These are phyloP conservation scores for Mitosporidium daphniae DNA, from an alignment of 371 early-diverging fungal species.

Conservation along the genomic window DNA sequence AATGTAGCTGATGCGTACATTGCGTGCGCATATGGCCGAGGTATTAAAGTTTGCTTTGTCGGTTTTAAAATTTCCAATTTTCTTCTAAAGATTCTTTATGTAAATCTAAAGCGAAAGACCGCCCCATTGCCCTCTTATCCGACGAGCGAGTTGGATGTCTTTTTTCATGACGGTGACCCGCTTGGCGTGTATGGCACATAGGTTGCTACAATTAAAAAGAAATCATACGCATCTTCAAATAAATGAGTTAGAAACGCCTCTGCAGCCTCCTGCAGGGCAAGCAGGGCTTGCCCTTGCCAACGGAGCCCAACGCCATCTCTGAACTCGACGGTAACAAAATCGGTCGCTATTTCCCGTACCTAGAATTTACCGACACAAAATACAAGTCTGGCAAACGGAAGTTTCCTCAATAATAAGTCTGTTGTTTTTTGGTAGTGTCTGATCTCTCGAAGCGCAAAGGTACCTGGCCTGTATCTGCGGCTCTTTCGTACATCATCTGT, in stretches of 20 bases:
- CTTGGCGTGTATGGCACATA: conserved; percentile 69
- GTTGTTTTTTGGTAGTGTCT: conserved; percentile 26
- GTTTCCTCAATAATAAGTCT: conserved; percentile 21
- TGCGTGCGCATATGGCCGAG: too few relatives aligned
- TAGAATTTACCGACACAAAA: conserved; percentile 3
- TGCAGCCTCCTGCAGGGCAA: conserved; percentile 51
- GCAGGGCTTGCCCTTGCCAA: conserved; percentile 38
- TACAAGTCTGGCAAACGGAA: conserved; percentile 34
- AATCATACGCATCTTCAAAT: conserved; percentile 45
- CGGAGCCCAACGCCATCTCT: conserved; percentile 13
- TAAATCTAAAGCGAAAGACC: too few relatives aligned
- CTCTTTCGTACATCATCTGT: conserved; percentile 4
- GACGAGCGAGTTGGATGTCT: conserved; percentile 9
- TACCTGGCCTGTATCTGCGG: conserved; percentile 19
- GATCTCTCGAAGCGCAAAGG: conserved; percentile 23
- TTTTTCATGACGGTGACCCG: conserved; percentile 34
- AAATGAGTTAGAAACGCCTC: conserved; percentile 49
- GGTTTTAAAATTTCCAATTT: too few relatives aligned
- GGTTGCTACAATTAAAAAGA: conserved; percentile 13
- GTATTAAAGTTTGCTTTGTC: too few relatives aligned
- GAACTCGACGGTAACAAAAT: conserved; percentile 7
- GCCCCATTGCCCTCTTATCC: too few relatives aligned
- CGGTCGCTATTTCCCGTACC: conserved; percentile 21
- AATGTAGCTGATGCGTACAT: too few relatives aligned
- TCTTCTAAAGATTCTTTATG: too few relatives aligned